Percentiles rank a stretch among this genome's conserved stretches.
Conservation (phyloP, 176 grass and related monocot genomes). For the Oryza officinalis region DNA sequence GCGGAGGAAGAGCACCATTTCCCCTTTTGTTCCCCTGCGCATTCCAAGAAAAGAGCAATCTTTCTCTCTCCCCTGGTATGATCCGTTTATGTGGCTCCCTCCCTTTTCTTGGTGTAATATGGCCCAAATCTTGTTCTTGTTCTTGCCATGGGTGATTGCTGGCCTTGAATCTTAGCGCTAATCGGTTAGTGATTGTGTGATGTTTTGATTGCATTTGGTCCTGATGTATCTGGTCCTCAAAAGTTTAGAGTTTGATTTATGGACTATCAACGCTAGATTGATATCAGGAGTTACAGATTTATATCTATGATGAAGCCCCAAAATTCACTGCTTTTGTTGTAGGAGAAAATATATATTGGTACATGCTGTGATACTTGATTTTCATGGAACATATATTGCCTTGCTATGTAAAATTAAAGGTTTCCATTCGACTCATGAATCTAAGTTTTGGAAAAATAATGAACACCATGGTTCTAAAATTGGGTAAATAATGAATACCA, state of each 20-base stretch:
- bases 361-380: neutral
- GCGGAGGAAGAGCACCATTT: slow-evolving; percentile 27
- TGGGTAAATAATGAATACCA: neutral
- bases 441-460: neutral
- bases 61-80: slow-evolving; percentile 34
- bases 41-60: neutral
- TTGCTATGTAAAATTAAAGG: neutral
- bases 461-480: neutral
- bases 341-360: neutral
- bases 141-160: slow-evolving; percentile 1
- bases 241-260: neutral
- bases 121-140: neutral
- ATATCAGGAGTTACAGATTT: neutral
- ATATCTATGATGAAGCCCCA: slow-evolving; percentile 5
- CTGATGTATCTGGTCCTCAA: neutral
- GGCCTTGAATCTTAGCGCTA: neutral
- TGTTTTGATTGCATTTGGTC: slow-evolving; percentile 4
- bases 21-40: neutral
- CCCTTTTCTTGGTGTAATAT: neutral
- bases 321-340: neutral
- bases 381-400: neutral
- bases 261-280: neutral
- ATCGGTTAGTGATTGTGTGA: neutral
- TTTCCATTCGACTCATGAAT: neutral
- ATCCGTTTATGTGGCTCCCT: neutral